Percentiles rank a stretch among this genome's conserved stretches.
These are phyloP conservation scores for Nigrospora osmanthi DNA, from an alignment of 2,329 filamentous ascomycete genomes.

Conservation along the genomic window DNA sequence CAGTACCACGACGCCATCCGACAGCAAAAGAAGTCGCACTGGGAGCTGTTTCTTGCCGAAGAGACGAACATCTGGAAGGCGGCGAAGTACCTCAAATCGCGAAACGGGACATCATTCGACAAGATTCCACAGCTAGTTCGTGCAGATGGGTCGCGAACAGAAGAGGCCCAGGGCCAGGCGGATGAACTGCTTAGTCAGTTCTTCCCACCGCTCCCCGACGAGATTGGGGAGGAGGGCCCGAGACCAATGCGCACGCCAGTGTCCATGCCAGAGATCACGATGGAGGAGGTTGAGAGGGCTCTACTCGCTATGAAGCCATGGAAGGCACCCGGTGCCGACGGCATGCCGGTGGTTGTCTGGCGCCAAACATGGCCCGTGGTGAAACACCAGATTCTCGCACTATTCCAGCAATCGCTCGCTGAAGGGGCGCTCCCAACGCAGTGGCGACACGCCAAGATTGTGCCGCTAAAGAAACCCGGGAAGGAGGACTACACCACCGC, in stretches of 20 bases:
- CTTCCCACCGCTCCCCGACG: constrained; percentile 5
- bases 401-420: constrained; percentile 9
- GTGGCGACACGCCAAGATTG: constrained; percentile 17
- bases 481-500: constrained; percentile 16
- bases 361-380: neutral
- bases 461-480: constrained; percentile 18
- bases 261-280: constrained; percentile 8
- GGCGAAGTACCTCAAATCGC: constrained; percentile 17
- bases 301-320: constrained; percentile 10
- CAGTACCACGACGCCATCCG: constrained; percentile 17
- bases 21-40: constrained; percentile 16
- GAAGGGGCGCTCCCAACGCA: constrained; percentile 9
- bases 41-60: constrained; percentile 17
- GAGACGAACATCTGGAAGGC: constrained; percentile 19
- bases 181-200: constrained; percentile 11
- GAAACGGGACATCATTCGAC: constrained; percentile 11
- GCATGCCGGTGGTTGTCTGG: constrained; percentile 8
- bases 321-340: constrained; percentile 13
- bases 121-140: constrained; percentile 13
- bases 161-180: constrained; percentile 7
- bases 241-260: constrained; percentile 6
- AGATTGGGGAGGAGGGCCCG: constrained; percentile 11
- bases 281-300: constrained; percentile 12
- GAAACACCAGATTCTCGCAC: constrained; percentile 3
- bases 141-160: constrained; percentile 9